These are phyloP conservation scores for Capsicum rhomboideum DNA, from an alignment of 257 asterid genomes.

Conservation along the genomic window DNA sequence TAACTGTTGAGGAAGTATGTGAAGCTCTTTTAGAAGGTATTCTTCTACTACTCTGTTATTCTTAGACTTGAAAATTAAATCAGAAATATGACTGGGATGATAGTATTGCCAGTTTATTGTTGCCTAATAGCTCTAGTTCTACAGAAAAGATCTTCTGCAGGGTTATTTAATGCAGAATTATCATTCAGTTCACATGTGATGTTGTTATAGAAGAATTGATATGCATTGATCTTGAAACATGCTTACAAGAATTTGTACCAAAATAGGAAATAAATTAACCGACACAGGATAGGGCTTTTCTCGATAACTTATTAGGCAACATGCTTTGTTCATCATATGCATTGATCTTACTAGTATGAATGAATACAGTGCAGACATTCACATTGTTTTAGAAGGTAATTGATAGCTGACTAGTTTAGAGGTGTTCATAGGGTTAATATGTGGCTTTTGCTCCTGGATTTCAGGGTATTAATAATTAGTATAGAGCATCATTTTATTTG, in stretches of 20 bases:
- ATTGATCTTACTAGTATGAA: not conserved
- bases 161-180: not conserved
- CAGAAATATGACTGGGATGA: not conserved
- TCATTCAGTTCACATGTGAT: not conserved
- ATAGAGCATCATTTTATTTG: not conserved
- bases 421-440: not conserved
- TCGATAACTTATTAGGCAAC: not conserved
- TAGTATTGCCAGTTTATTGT: not conserved
- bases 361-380: not conserved
- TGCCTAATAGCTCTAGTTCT: not conserved
- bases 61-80: not conserved
- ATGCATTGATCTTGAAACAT: not conserved
- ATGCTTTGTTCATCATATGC: not conserved
- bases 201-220: not conserved
- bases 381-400: not conserved
- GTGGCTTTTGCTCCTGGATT: not conserved
- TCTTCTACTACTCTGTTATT: conserved; percentile 4
- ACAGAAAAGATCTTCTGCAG: not conserved
- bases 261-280: not conserved
- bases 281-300: not conserved
- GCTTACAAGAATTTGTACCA: not conserved
- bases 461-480: not conserved
- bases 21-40: conserved; percentile 89
- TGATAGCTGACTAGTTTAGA: not conserved
- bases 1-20: conserved; percentile 91